phyloP scores from a whole-genome alignment of 257 asterid species.

The Solanum verrucosum region DNA sequence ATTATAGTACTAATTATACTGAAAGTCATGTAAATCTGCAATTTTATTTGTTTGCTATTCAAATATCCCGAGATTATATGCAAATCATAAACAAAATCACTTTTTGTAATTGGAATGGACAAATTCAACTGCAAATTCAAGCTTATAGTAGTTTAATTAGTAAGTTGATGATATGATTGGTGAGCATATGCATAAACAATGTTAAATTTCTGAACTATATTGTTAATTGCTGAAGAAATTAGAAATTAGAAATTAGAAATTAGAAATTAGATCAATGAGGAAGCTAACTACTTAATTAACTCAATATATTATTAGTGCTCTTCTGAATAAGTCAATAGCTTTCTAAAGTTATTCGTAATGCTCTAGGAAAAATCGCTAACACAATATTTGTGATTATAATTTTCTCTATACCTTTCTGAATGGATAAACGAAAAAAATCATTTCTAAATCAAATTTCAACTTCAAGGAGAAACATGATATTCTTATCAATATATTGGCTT shows the following conservation, averaged over 20 bases:
- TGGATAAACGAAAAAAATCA: background rate
- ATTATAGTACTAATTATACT: background rate
- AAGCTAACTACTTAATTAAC: background rate
- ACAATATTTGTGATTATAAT: background rate
- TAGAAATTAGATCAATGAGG: background rate
- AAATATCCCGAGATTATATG: background rate
- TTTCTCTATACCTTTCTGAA: too few relatives aligned
- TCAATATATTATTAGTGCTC: background rate
- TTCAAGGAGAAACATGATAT: background rate
- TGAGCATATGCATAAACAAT: background rate
- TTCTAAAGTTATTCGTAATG: background rate
- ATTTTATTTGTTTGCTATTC: background rate
- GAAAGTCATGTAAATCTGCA: background rate
- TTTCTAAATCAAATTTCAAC: background rate
- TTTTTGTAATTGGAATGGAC: background rate
- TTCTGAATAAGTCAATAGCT: background rate
- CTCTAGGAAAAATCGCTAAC: background rate
- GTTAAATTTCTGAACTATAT: background rate
- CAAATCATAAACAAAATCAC: background rate
- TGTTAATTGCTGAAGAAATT: too few relatives aligned
- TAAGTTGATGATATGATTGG: background rate
- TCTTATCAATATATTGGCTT: background rate
- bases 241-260: too few relatives aligned
- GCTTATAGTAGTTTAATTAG: background rate
- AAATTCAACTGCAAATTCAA: background rate